A percentile compares a stretch with the other conserved stretches of the same genome.
Evolutionary conservation across 2,329 filamentous ascomycete genomes (phyloP).

Genomic region (Colletotrichum incanum): DNA sequence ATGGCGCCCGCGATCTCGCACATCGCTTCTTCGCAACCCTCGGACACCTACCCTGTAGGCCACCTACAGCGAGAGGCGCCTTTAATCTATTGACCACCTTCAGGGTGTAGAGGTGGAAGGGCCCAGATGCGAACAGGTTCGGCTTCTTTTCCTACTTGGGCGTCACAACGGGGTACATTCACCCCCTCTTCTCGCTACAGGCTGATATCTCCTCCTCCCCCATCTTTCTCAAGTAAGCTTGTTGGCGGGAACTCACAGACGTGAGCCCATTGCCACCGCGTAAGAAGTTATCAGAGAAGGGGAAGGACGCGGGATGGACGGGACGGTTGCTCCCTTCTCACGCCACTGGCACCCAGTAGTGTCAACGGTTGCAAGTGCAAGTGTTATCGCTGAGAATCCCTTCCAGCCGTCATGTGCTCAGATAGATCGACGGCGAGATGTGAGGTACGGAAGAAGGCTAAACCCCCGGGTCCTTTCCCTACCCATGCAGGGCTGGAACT

Average conservation of each 20-base stretch:
- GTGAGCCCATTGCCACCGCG: constrained; percentile 3
- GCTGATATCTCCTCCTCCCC: not conserved
- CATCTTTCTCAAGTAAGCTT: constrained; percentile 21
- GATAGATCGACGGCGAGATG: constrained; percentile 23
- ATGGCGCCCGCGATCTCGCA: constrained; percentile 32
- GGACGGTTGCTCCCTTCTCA: not conserved
- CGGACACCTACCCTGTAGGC: not conserved
- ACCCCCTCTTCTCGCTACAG: not conserved
- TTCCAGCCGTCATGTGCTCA: not conserved
- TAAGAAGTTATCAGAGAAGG: constrained; percentile 21
- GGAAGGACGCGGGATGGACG: not conserved
- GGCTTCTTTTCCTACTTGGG: constrained; percentile 28
- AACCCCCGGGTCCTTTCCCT: constrained; percentile 8
- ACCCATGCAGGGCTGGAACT: constrained; percentile 20
- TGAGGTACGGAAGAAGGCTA: not conserved
- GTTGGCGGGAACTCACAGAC: constrained; percentile 15
- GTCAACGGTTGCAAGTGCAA: not conserved
- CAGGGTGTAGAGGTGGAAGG: not conserved
- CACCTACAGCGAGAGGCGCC: not conserved
- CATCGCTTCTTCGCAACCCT: constrained; percentile 1
- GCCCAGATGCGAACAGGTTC: not conserved
- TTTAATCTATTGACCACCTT: constrained; percentile 1
- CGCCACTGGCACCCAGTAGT: constrained; percentile 3
- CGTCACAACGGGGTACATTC: not conserved
- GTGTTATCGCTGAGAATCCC: not conserved